Conservation (phyloP, 1,284 basidiomycete species). For the Golubevia sp. region DNA sequence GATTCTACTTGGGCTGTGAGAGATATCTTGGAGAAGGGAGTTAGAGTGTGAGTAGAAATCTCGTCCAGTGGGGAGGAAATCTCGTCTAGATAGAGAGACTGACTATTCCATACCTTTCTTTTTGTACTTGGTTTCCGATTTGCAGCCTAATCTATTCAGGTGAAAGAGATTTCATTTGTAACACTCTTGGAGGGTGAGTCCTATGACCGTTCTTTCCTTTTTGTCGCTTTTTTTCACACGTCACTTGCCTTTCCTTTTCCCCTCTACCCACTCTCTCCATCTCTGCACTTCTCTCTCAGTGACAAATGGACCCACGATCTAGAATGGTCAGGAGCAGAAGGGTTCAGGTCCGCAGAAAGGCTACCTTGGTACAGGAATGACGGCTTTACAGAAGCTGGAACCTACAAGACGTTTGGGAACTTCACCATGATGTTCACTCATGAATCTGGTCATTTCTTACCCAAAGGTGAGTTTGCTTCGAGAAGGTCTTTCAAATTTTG, state of each 20-base stretch:
- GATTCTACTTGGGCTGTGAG: constrained; percentile 50
- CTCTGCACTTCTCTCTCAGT: constrained; percentile 9
- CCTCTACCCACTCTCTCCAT: not conserved
- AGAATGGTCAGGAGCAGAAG: constrained; percentile 32
- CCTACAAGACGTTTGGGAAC: constrained; percentile 27
- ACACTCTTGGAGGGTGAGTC: constrained; percentile 29
- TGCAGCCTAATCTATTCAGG: no score
- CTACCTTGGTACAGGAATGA: constrained; percentile 32
- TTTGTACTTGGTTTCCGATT: no score
- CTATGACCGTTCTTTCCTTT: not conserved
- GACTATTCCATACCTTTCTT: no score
- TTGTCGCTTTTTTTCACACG: not conserved
- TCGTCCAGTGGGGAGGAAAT: no score
- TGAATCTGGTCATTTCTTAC: constrained; percentile 54
- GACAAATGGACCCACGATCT: constrained; percentile 40
- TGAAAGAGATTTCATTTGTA: constrained; percentile 53
- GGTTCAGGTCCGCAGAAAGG: constrained; percentile 27
- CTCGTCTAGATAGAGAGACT: no score
- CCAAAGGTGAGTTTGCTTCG: constrained; percentile 19
- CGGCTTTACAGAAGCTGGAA: constrained; percentile 18
- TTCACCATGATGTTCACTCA: constrained; percentile 47
- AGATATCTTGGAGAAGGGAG: constrained; percentile 26
- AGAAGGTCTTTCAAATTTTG: not conserved
- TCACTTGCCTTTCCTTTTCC: not conserved
- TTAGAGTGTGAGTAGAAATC: constrained; percentile 34